These are phyloP conservation scores for Taphrina flavorubra DNA, from an alignment of 1,139 yeast species.

Conservation along the genomic window DNA sequence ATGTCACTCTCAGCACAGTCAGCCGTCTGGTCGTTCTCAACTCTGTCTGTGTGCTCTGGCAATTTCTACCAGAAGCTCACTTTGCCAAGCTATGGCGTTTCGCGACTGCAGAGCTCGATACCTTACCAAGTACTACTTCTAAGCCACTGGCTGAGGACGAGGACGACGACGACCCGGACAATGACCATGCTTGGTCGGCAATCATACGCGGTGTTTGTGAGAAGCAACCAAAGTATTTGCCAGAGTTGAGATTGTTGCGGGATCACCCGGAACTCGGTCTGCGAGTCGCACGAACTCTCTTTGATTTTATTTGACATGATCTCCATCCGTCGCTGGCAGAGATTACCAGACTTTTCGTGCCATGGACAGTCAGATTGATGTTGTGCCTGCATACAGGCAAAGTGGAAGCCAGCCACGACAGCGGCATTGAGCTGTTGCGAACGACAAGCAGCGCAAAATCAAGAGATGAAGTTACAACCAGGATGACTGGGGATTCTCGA, in stretches of 20 bases:
- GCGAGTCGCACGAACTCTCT: slow-evolving; percentile 2
- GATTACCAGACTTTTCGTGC: too few relatives aligned
- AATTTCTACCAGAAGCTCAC: slow-evolving; percentile 9
- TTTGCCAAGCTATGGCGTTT: slow-evolving; percentile 10
- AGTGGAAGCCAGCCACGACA: too few relatives aligned
- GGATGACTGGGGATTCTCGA: too few relatives aligned
- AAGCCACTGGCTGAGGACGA: too few relatives aligned
- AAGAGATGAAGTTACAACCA: too few relatives aligned
- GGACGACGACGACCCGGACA: background rate
- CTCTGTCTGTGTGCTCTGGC: slow-evolving; percentile 28
- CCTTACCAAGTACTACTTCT: too few relatives aligned
- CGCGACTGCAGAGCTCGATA: background rate
- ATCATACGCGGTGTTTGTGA: slow-evolving; percentile 8
- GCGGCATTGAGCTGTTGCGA: too few relatives aligned
- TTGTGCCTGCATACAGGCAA: too few relatives aligned
- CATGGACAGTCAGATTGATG: too few relatives aligned
- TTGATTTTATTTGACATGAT: background rate
- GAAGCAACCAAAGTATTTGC: slow-evolving; percentile 5
- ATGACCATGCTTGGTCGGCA: slow-evolving; percentile 13
- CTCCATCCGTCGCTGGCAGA: too few relatives aligned
- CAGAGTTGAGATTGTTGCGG: slow-evolving; percentile 13
- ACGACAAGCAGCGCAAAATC: too few relatives aligned
- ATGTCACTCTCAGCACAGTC: background rate
- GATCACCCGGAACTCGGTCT: slow-evolving; percentile 12
- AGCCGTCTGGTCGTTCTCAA: slow-evolving; percentile 16